Percentiles rank a stretch among this genome's conserved stretches.
These are phyloP conservation scores for Eimeria falciformis DNA, from an alignment of 169 alveolate genomes.

Conservation along the genomic window DNA sequence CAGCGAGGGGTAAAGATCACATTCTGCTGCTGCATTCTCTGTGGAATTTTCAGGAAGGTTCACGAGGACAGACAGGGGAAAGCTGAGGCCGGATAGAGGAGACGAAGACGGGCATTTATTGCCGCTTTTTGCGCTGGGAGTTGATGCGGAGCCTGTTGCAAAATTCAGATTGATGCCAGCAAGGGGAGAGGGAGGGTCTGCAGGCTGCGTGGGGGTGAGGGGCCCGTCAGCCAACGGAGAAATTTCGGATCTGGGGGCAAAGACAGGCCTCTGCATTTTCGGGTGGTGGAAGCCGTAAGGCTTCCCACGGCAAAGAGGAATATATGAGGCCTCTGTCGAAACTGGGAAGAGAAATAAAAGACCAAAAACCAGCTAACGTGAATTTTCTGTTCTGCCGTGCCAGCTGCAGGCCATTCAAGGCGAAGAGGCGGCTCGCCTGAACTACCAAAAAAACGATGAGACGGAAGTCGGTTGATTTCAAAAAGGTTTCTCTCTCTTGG, in stretches of 20 bases:
- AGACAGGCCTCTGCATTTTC: constrained; percentile 25
- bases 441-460: no score
- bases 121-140: neutral
- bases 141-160: neutral
- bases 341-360: no score
- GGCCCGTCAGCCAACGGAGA: constrained; percentile 32
- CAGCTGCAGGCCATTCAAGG: no score
- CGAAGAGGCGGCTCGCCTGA: no score
- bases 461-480: no score
- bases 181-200: constrained; percentile 3
- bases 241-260: constrained; percentile 17
- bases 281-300: no score
- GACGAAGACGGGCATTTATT: neutral
- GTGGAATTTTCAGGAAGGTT: no score
- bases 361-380: no score
- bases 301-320: no score
- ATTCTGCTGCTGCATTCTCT: neutral
- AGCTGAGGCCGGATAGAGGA: neutral
- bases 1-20: constrained; percentile 49
- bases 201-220: constrained; percentile 48
- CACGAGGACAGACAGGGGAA: neutral
- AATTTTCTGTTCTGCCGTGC: no score
- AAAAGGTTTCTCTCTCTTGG: no score
- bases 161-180: neutral
- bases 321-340: no score